Percentiles rank a stretch among this genome's conserved stretches.
Evolutionary conservation across 2,329 filamentous ascomycete species (phyloP).

Genomic region (Ceratocystis albifundus): DNA sequence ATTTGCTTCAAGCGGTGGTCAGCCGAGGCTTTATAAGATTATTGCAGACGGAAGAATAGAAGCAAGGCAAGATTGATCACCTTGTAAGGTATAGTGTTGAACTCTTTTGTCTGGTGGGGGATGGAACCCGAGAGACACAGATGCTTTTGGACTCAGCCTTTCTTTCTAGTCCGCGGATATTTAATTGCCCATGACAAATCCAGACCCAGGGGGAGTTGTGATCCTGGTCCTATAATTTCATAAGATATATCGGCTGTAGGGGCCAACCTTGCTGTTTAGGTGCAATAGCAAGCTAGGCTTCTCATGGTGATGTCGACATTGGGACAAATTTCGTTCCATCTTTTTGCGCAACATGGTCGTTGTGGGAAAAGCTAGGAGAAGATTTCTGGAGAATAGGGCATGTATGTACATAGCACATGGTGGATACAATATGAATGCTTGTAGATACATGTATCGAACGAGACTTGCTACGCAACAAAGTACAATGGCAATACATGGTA

Average conservation of each 20-base stretch:
- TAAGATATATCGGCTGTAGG: not conserved
- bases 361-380: not conserved
- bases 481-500: not conserved
- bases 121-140: not conserved
- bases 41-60: not conserved
- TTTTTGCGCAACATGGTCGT: not conserved
- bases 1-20: not conserved
- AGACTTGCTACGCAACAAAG: not conserved
- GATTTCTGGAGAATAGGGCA: too few relatives aligned
- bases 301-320: not conserved
- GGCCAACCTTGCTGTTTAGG: not conserved
- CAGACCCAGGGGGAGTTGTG: not conserved
- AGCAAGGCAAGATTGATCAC: too few relatives aligned
- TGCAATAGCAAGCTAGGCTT: not conserved
- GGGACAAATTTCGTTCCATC: not conserved
- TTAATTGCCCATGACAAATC: not conserved
- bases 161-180: not conserved
- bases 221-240: constrained; percentile 1
- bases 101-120: not conserved
- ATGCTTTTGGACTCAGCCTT: not conserved
- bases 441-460: not conserved
- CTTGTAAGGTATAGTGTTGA: not conserved
- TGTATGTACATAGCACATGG: not conserved
- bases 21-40: too few relatives aligned
- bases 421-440: not conserved